These are phyloP conservation scores for Orychophragmus violaceus DNA, from an alignment of 345 rosid genomes.

Conservation along the genomic window DNA sequence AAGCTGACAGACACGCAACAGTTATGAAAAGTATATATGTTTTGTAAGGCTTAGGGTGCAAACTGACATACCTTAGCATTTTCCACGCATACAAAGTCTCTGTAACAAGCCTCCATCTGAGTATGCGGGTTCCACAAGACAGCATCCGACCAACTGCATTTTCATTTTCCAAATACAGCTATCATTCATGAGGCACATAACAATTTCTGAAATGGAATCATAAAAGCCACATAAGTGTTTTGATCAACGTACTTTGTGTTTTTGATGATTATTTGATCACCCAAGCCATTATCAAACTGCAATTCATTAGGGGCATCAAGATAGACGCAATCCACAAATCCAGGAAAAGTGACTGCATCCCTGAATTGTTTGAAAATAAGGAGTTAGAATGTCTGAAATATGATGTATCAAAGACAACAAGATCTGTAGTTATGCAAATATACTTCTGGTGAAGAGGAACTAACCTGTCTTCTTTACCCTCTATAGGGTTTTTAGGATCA, in stretches of 20 bases:
- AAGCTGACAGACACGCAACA: constrained; percentile 43
- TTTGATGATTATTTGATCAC: constrained; percentile 52
- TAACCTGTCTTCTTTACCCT: constrained; percentile 87
- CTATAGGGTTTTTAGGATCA: constrained; percentile 74
- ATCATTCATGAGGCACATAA: constrained; percentile 1
- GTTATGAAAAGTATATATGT: background rate
- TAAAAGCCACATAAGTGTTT: constrained; percentile 10
- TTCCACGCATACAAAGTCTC: constrained; percentile 84
- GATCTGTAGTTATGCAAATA: background rate
- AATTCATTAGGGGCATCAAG: constrained; percentile 60
- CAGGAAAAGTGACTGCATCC: constrained; percentile 76
- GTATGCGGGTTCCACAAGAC: constrained; percentile 90
- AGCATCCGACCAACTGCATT: constrained; percentile 83
- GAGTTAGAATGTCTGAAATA: constrained; percentile 27
- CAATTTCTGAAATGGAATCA: background rate
- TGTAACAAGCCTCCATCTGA: constrained; percentile 94
- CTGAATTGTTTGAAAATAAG: constrained; percentile 33
- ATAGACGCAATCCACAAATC: constrained; percentile 85
- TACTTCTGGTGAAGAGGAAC: background rate
- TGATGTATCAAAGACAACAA: background rate
- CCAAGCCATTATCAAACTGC: constrained; percentile 82
- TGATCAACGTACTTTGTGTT: constrained; percentile 54
- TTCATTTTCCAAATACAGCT: background rate
- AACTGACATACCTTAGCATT: constrained; percentile 74
- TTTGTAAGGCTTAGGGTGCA: background rate